Percentiles rank a stretch among this genome's conserved stretches.
These are phyloP conservation scores for Diaporthe citri DNA, from an alignment of 2,329 filamentous ascomycete genomes.

Conservation along the genomic window DNA sequence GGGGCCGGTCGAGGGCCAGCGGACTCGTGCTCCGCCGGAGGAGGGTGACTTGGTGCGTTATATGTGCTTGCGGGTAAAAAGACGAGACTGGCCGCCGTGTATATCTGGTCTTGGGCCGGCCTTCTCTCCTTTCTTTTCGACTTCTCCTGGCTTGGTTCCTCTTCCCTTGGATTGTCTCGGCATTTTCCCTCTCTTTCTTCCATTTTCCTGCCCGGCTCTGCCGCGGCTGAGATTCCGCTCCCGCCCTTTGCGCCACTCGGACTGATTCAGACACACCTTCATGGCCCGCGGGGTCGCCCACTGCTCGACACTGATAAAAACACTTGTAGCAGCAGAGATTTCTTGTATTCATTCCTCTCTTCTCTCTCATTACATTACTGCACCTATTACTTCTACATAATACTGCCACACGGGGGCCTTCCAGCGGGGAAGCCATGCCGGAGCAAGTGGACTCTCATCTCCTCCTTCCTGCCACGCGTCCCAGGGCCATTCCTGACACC, in stretches of 20 bases:
- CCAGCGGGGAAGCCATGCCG: conserved; percentile 6
- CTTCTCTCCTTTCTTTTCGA: not conserved
- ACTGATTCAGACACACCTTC: not conserved
- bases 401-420: not conserved
- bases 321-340: conserved; percentile 11
- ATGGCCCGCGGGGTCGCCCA: not conserved
- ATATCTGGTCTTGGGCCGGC: not conserved
- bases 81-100: not conserved
- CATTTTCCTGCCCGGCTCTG: not conserved
- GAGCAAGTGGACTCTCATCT: not conserved
- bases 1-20: not conserved
- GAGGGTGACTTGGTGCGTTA: not conserved
- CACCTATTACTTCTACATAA: conserved; percentile 25
- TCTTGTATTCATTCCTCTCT: conserved; percentile 20
- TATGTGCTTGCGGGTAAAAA: not conserved
- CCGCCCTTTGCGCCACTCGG: not conserved
- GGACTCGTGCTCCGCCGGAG: not conserved
- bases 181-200: not conserved
- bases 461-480: not conserved
- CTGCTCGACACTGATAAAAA: not conserved
- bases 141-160: not conserved
- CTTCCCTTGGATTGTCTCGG: not conserved
- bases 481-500: not conserved
- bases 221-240: not conserved
- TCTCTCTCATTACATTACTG: conserved; percentile 20